Base-by-base conservation (phyloP, 108 stramenopile species). In the Pseudonitzschia delicatissima region DNA sequence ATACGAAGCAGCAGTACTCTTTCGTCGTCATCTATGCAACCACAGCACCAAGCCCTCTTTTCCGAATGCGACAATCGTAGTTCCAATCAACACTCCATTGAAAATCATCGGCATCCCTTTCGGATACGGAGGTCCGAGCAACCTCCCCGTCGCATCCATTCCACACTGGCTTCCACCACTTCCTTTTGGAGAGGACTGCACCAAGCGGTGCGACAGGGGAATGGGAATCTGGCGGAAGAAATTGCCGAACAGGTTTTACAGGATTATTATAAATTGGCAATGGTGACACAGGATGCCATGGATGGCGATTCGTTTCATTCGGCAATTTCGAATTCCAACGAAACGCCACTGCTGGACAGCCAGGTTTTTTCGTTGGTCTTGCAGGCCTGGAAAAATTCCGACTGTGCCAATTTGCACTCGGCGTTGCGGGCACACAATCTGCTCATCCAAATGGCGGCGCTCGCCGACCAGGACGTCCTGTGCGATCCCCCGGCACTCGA, bases 371-470 rank as follows among this genome's bases (percentile, higher is more conserved):
- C 66, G 5, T 25, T 67, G 49, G 66, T 62, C 21, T 25, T 74
- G 49, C 45, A 62, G 50, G 73, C 73, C 18, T 74, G 73, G 73
- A 67, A 74, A 47, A 67, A 67, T 31, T 59, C 58, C 8, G 45
- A 62, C 21, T 29, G 21, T 20, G 50, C 33, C 21, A 45, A 60
- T 5, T 5, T 59, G 3, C 39, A 74, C 25, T 48, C 71, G 18
- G 57, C 62, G 6, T 31, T 49, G 29, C 60, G 66, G n/a, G 73
- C 73, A 6, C 60, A 67, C 6, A 42, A 62, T 9, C 36, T 67
- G 57, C 34, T 74, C 39, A 49, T 62, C 3, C 73, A 67, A 62
- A 74, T 74, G 73, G 50, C 39, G 6, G 47, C 66, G 2, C 26
- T 74, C 39, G 60, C 62, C 12, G 50, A 61, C 40, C 37, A 67